Percentiles rank a stretch among this genome's conserved stretches.
Evolutionary conservation across 1,139 yeast genomes (phyloP).

Genomic region (Geotrichum siamense): DNA sequence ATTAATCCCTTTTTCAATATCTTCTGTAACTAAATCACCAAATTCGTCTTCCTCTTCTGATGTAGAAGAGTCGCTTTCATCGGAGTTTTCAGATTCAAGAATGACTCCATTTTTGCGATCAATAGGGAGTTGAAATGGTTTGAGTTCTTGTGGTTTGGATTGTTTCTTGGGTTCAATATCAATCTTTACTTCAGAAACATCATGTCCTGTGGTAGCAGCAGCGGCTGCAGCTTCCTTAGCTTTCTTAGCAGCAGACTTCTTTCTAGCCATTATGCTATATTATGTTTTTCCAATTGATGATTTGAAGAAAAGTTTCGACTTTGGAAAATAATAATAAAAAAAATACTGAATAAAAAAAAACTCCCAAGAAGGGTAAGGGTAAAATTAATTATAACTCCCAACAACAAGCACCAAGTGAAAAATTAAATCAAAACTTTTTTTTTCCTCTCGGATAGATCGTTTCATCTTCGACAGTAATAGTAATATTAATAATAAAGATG

Average conservation of each 20-base stretch:
- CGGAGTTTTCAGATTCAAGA: slow-evolving; percentile 30
- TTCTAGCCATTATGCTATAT: slow-evolving; percentile 59
- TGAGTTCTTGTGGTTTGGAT: slow-evolving; percentile 21
- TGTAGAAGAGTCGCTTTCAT: slow-evolving; percentile 29
- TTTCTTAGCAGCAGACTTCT: slow-evolving; percentile 78
- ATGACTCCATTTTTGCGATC: slow-evolving; percentile 25
- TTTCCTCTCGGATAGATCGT: too few species aligned
- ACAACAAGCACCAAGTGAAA: not conserved
- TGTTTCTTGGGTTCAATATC: slow-evolving; percentile 25
- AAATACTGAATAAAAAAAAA: not conserved
- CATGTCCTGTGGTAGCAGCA: not conserved
- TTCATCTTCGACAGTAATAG: too few species aligned
- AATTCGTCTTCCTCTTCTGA: slow-evolving; percentile 86
- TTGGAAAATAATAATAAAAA: not conserved
- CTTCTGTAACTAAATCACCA: slow-evolving; percentile 82
- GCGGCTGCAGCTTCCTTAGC: slow-evolving; percentile 47
- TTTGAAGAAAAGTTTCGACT: not conserved
- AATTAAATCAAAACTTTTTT: not conserved
- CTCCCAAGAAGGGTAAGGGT: slow-evolving; percentile 6
- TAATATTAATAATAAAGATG: not conserved
- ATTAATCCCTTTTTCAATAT: slow-evolving; percentile 72
- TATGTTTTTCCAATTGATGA: not conserved
- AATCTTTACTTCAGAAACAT: slow-evolving; percentile 5
- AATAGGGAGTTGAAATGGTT: slow-evolving; percentile 25
- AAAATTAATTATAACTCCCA: not conserved